Base-by-base conservation (phyloP, 768 basidiomycete genomes). In the Ephemerocybe angulata region DNA sequence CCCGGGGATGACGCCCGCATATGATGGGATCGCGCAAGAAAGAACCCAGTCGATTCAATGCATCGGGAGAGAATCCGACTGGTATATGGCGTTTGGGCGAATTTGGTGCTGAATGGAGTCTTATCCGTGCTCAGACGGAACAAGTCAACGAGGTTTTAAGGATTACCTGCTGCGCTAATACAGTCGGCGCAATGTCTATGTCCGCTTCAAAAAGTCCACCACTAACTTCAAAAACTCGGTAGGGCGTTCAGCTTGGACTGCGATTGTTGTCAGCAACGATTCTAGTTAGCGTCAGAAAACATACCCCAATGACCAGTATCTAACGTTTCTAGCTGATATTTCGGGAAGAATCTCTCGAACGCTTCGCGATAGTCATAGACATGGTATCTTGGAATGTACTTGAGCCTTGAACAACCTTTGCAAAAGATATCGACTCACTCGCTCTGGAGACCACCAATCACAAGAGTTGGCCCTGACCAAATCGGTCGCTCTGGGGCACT, bases 251-350 rank as follows among this genome's bases (percentile, higher is more conserved):
- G 90, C 87, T 58, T 95, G 93, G 19, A 95, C 89, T 91, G 6
- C 24, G 25, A 3, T 1, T 4, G n/a, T 53, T 53, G 53, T 31
- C 19, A 44, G 35, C 21, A 15, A 27, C 30, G 11, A 47, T 22
- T 28, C n/a, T 42, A 28, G 31, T 42, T 3, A 55, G 38, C 0
- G 28, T 48, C 27, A 44, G 29, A 55, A 27, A 24, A 28, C 84
- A 58, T 65, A 90, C 90, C 88, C 94, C 94, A 98, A 68, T 98
- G 94, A 1, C 86, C 85, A 0, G 93, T 74, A 55, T 92, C 85
- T 25, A 96, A 69, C 24, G 70, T 76, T 63, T 84, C 80, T 8
- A 95, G 62, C 10, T 60, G 64, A 75, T 83, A 80, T 33, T 77
- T 71, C 0, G 93, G 93, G 72, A 96, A 97, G 68, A 90, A 91